A percentile compares a stretch with the other conserved stretches of the same genome.
Conservation (phyloP, 768 basidiomycete species). For the Pluteus cervinus region DNA sequence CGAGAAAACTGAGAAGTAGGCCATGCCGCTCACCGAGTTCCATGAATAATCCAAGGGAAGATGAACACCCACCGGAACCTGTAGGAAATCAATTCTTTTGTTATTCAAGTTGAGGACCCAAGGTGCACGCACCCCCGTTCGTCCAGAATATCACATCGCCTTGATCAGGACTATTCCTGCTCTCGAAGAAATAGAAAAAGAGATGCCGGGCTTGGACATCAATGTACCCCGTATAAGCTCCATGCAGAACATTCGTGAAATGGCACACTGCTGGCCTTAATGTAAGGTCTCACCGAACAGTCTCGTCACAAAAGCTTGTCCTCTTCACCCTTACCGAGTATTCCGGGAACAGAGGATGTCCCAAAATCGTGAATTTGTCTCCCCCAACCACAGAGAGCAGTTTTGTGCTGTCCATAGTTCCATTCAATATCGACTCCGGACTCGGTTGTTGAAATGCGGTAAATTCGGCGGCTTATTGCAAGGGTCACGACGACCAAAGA, state of each 20-base stretch:
- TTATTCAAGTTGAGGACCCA: not conserved
- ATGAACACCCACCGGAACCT: conserved; percentile 38
- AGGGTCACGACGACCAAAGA: too few relatives aligned
- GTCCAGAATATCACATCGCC: conserved; percentile 61
- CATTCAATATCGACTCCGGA: too few relatives aligned
- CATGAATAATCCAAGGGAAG: conserved; percentile 63
- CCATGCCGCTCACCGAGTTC: too few relatives aligned
- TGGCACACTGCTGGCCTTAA: too few relatives aligned
- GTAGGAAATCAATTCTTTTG: not conserved
- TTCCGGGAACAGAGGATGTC: conserved; percentile 44
- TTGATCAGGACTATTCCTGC: conserved; percentile 49
- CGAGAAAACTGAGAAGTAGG: too few relatives aligned
- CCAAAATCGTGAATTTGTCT: conserved; percentile 28
- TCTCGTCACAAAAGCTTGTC: conserved; percentile 50
- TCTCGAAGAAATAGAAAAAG: conserved; percentile 79
- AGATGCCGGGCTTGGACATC: conserved; percentile 57
- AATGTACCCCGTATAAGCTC: conserved; percentile 62
- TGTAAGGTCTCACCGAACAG: conserved; percentile 40
- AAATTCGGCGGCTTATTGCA: too few relatives aligned
- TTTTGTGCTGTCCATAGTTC: too few relatives aligned
- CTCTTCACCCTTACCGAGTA: conserved; percentile 55
- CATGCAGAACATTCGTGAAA: conserved; percentile 12
- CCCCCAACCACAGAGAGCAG: conserved; percentile 27
- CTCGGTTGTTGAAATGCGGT: too few relatives aligned
- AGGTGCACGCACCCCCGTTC: conserved; percentile 13